Base-by-base conservation (phyloP, 352 stramenopile species). In the Phytopythium aichiense region DNA sequence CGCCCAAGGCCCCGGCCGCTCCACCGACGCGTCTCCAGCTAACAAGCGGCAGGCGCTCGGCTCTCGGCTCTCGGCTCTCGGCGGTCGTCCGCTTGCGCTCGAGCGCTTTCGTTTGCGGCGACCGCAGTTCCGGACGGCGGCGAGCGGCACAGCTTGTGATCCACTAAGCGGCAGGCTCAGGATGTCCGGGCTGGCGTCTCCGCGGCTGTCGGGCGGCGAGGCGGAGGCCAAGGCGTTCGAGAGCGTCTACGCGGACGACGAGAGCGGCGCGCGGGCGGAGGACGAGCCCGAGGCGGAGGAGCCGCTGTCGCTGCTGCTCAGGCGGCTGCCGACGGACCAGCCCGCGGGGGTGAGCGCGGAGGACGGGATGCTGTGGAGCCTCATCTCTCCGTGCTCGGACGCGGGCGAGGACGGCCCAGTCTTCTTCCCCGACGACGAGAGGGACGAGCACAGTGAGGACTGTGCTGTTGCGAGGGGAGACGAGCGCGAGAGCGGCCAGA, bases 331-430 rank as follows among this genome's bases (percentile, higher is more conserved):
- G 12, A 43, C 40, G 8, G 22, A 9, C n/a, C 23, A 50, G 43
- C n/a, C n/a, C 43, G 23, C 23, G 46, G 9, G 9, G 22, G 2
- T 45, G 15, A n/a, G 38, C 38, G 42, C 15, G 42, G 18, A 25
- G 16, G 40, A 22, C 16, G 42, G n/a, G 35, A 35, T 69, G 37
- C 68, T 74, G 43, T 84, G 70, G 72, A 67, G 60, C 46, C 66
- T 90, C 50, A 75, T 90, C 33, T 90, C 81, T 31, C 81, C 81
- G 15, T 84, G 69, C 60, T 87, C 74, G 11, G 67, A 73, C 48
- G 58, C 7, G 7, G 38, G 22, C 3, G 59, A 64, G 35, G 49
- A 63, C 30, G 48, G 18, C 56, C 30, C 60, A 8, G 12, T 3
- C 25, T 68, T 68, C 59, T 74, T 66, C 22, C 65, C 71, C 50